Evolutionary conservation across 2,329 filamentous ascomycete genomes (phyloP).

Genomic region (Mollisia scopiformis): DNA sequence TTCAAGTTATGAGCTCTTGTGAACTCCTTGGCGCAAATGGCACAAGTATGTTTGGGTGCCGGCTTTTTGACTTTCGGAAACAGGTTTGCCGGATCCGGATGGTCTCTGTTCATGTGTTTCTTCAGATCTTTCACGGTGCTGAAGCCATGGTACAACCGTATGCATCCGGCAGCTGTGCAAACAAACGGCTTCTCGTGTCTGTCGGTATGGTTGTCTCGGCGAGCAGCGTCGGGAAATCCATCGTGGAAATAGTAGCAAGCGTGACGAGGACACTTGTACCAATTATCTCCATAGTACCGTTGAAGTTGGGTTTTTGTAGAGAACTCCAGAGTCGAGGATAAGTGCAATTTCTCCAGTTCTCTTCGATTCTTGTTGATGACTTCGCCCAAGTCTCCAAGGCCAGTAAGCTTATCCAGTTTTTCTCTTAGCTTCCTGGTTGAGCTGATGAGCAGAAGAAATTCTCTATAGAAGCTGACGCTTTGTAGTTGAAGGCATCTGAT

Average conservation of each 20-base stretch:
- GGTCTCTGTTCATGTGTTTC: conserved; percentile 24
- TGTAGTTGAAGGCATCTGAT: background rate
- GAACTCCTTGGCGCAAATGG: conserved; percentile 14
- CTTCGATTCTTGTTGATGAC: background rate
- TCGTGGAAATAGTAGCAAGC: conserved; percentile 46
- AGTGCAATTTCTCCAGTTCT: conserved; percentile 6
- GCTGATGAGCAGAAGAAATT: background rate
- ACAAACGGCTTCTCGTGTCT: conserved; percentile 41
- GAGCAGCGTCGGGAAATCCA: conserved; percentile 38
- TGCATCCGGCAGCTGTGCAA: conserved; percentile 39
- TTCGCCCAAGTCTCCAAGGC: background rate
- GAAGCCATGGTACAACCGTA: conserved; percentile 37
- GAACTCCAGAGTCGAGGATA: background rate
- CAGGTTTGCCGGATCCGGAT: background rate
- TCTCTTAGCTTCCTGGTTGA: background rate
- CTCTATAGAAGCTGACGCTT: background rate
- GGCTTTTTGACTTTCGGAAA: conserved; percentile 4
- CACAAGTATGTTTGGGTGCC: conserved; percentile 2
- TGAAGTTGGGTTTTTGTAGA: background rate
- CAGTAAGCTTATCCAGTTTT: background rate
- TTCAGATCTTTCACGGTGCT: conserved; percentile 38
- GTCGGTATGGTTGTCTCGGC: conserved; percentile 39
- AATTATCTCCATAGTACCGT: conserved; percentile 38
- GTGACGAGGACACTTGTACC: conserved; percentile 42
- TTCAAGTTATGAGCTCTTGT: conserved; percentile 14